Evolutionary conservation across 768 basidiomycete species (phyloP), one percentile per base, ranked within the genome.

Genomic region (Sarcomyxa edulis): DNA sequence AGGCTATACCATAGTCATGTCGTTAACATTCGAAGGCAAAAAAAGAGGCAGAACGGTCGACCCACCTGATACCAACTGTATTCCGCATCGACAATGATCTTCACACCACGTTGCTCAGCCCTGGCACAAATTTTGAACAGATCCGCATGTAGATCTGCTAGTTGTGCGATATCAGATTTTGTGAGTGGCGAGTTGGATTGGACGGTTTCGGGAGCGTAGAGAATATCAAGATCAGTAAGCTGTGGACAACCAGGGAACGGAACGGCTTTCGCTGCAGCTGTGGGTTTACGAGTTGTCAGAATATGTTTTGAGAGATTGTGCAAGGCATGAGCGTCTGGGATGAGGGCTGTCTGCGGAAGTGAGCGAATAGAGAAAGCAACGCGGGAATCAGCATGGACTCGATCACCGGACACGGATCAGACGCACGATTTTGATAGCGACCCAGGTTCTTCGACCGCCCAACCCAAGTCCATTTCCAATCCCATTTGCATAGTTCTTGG

Each of bases 1-100:
- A 7, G 92, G 89, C 62, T 86, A 47, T 78, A 79, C 76, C 77
- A 79, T 78, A 38, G 39, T 40, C 6, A 35, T 38, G 23, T 42
- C 22, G 22, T 33, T 25, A 39, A 38, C n/a, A n/a, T 12, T 20
- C 18, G 19, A 21, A 31, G n/a, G 10, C 23, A 23, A n/a, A 6
- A 21, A 9, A 27, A 12, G 16, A 7, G 28, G 18, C 22, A 39
- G 18, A 23, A 25, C 35, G 35, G n/a, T n/a, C n/a, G n/a, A n/a
- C n/a, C n/a, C 14, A 26, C 35, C 14, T 48, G 46, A 37, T 48
- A 48, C 46, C 46, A 48, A 25, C 46, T 48, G 53, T 92, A 77
- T 54, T 96, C 93, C 0, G 93, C 91, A 52, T 95, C 92, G 30
- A 96, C 65, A 32, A 86, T 75, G 21, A 96, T 60, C 45, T 73